phyloP scores from a whole-genome alignment of 2,329 filamentous ascomycete species.

The Dactylellina cionopaga region DNA sequence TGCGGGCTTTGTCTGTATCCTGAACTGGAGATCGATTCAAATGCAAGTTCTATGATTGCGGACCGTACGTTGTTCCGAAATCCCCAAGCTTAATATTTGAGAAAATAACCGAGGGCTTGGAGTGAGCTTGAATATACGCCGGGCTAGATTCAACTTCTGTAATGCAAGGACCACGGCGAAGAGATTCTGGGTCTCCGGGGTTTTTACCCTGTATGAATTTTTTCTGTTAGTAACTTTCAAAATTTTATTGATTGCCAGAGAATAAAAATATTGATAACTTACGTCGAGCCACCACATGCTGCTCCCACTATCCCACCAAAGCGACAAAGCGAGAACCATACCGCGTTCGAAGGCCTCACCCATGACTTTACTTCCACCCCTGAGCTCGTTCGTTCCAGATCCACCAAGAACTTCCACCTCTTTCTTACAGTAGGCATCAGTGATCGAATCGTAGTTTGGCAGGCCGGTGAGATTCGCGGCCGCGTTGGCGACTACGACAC shows the following conservation, averaged over 20 bases:
- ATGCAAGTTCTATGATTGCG: background rate
- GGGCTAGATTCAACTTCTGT: constrained; percentile 66
- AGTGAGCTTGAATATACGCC: constrained; percentile 64
- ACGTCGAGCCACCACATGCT: constrained; percentile 70
- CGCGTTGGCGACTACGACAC: constrained; percentile 64
- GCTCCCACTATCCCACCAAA: constrained; percentile 67
- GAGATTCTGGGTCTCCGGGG: constrained; percentile 59
- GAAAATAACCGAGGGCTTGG: constrained; percentile 66
- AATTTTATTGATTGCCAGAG: background rate
- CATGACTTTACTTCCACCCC: constrained; percentile 36
- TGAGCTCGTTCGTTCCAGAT: constrained; percentile 21
- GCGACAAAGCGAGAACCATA: constrained; percentile 66
- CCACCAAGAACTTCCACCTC: constrained; percentile 24
- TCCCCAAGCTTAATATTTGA: constrained; percentile 70
- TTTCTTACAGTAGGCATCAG: constrained; percentile 59
- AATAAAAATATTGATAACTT: background rate
- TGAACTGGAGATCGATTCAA: too few species aligned
- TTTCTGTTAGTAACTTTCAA: background rate
- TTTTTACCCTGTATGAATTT: constrained; percentile 55
- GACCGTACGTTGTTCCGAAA: constrained; percentile 66
- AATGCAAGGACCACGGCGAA: constrained; percentile 65
- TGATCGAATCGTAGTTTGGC: constrained; percentile 60
- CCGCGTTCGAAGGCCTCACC: constrained; percentile 60
- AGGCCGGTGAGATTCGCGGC: constrained; percentile 58
- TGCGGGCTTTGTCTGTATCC: too few species aligned